Percentiles rank a stretch among this genome's conserved stretches.
Evolutionary conservation across 2,329 filamentous ascomycete genomes (phyloP).

Genomic region (Gliomastix tumulicola): DNA sequence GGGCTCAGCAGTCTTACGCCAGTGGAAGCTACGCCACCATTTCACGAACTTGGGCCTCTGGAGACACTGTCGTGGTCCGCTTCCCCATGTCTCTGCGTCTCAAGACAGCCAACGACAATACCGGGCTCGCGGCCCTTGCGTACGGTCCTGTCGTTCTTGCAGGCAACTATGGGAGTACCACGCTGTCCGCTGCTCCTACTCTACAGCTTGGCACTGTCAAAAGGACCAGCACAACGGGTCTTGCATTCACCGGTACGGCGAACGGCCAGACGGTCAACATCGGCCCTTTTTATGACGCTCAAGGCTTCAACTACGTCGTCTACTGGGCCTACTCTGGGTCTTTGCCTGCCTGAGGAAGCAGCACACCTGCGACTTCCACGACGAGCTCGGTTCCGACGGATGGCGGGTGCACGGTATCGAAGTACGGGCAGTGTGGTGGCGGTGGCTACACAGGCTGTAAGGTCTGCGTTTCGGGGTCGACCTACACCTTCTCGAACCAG

Average conservation of each 20-base stretch:
- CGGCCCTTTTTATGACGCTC: conserved; percentile 31
- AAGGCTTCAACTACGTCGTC: conserved; percentile 32
- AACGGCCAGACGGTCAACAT: conserved; percentile 19
- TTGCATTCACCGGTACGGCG: conserved; percentile 24
- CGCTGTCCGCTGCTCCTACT: conserved; percentile 15
- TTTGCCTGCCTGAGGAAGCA: too few species aligned
- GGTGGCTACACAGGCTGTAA: too few species aligned
- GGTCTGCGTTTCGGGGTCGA: too few species aligned
- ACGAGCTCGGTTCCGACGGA: too few species aligned
- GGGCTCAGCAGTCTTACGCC: conserved; percentile 18
- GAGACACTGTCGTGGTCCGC: conserved; percentile 32
- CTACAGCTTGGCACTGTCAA: conserved; percentile 20
- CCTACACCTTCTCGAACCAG: too few species aligned
- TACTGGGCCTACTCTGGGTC: too few species aligned
- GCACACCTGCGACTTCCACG: too few species aligned
- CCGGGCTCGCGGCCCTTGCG: conserved; percentile 31
- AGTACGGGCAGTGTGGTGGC: too few species aligned
- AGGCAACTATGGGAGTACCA: conserved; percentile 32
- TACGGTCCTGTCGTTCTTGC: conserved; percentile 37
- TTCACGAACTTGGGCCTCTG: conserved; percentile 30
- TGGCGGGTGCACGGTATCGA: too few species aligned
- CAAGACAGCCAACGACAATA: conserved; percentile 38
- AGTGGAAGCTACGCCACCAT: conserved; percentile 34
- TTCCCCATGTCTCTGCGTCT: conserved; percentile 36
- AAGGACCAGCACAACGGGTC: conserved; percentile 8